Base-by-base conservation (phyloP, 257 asterid genomes). In the Solanum corneliomulleri region DNA sequence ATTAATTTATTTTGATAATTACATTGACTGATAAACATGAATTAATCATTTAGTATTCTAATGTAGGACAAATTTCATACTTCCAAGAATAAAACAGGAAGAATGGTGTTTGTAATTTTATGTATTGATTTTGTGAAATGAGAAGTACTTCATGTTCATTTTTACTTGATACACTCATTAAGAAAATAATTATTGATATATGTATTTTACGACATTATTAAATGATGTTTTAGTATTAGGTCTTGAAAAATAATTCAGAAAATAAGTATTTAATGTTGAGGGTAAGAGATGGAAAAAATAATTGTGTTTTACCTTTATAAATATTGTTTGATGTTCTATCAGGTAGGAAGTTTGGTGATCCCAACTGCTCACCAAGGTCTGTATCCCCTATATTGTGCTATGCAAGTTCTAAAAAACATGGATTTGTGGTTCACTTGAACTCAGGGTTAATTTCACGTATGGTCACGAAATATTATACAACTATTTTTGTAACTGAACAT, bases 371-470 rank as follows among this genome's bases (percentile, higher is more conserved):
- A 47, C 75, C 86, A 13, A 86, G 82, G 9, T 49, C 88, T 88
- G 52, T 27, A 18, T 66, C 89, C 83, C 47, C 87, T 91, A 86
- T 88, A 88, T 89, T 86, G 86, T 64, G 89, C 89, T 25, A 14
- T 84, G 96, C 93, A 93, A 93, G 96, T 93, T 69, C 91, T 76
- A 85, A 64, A 49, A 47, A 47, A 23, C 27, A 47, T 47, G 6
- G 2, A 71, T 89, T 45, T 84, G 39, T 69, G 58, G 42, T 25
- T 33, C 70, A 25, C 31, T 62, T 13, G 29, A 6, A 64, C 20
- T 49, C 14, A 35, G 39, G 62, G 84, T 77, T 47, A 44, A 77
- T 77, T 77, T 77, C 39, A 77, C 37, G 25, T 44, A 44, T 77
- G 64, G 3, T 77, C 39, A 77, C 8, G 1, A 31, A 77, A 77